A percentile compares a stretch with the other conserved stretches of the same genome.
phyloP scores from a whole-genome alignment of 257 asterid species.

The Capsicum chinense region DNA sequence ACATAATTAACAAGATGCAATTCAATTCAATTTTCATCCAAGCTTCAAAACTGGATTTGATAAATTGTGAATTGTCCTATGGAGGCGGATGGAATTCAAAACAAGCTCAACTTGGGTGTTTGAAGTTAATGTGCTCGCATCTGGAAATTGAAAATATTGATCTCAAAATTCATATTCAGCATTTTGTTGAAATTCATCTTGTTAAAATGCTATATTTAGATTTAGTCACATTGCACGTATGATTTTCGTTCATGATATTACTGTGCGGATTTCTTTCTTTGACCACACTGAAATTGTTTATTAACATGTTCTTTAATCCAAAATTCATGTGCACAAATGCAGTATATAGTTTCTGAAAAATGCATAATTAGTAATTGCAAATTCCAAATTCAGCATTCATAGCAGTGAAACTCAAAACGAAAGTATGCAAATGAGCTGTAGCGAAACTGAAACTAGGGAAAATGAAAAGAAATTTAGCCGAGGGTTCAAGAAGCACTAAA shows the following conservation, averaged over 20 bases:
- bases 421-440: background rate
- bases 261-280: background rate
- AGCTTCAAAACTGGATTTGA: too few species aligned
- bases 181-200: background rate
- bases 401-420: background rate
- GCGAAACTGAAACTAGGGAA: background rate
- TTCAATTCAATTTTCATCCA: too few species aligned
- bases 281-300: background rate
- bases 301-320: background rate
- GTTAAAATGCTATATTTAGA: background rate
- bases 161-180: background rate
- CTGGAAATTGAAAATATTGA: background rate
- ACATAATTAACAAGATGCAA: too few species aligned
- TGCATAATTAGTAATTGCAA: too few species aligned
- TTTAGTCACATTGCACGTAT: background rate
- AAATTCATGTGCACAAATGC: background rate
- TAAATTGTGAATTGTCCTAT: too few species aligned
- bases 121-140: background rate
- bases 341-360: background rate
- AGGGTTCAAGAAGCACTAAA: slow-evolving; percentile 64
- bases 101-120: background rate
- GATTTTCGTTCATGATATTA: background rate
- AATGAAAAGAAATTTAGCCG: slow-evolving; percentile 44
- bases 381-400: background rate
- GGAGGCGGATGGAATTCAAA: background rate